phyloP scores from a whole-genome alignment of 1,284 basidiomycete genomes.

The Albatrellus sp. region DNA sequence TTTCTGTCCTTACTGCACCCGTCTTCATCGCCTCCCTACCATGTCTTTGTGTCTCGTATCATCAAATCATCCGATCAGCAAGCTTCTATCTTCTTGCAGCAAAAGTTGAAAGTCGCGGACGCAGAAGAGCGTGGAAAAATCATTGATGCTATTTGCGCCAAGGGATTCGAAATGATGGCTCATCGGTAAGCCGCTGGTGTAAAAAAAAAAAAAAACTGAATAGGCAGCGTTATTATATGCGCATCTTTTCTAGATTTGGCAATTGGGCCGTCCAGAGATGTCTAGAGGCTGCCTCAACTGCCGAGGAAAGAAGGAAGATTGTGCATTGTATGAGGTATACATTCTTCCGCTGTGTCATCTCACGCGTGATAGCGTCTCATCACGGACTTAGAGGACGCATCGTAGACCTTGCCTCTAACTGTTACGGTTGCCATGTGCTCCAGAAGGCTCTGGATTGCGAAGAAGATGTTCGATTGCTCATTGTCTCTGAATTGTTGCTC shows the following conservation, averaged over 20 bases:
- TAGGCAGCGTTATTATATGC: neutral
- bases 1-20: constrained; percentile 73
- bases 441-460: constrained; percentile 84
- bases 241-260: constrained; percentile 43
- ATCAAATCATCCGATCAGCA: constrained; percentile 80
- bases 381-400: constrained; percentile 46
- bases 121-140: constrained; percentile 66
- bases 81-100: constrained; percentile 77
- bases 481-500: constrained; percentile 68
- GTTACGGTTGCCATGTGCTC: constrained; percentile 76
- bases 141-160: constrained; percentile 68
- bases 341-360: neutral
- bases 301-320: constrained; percentile 65
- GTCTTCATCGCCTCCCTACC: constrained; percentile 69
- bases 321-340: constrained; percentile 66
- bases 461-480: constrained; percentile 65
- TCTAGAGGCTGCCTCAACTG: constrained; percentile 57
- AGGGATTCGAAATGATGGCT: constrained; percentile 82
- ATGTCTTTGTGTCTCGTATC: constrained; percentile 66
- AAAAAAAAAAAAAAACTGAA: neutral
- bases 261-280: constrained; percentile 82
- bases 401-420: constrained; percentile 74
- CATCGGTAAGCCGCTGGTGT: constrained; percentile 37
- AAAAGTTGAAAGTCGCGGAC: constrained; percentile 77
- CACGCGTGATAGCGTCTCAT: neutral